A percentile compares a stretch with the other conserved stretches of the same genome.
These are phyloP conservation scores for Myriangium duriaei DNA, from an alignment of 2,329 filamentous ascomycete genomes.

Conservation along the genomic window DNA sequence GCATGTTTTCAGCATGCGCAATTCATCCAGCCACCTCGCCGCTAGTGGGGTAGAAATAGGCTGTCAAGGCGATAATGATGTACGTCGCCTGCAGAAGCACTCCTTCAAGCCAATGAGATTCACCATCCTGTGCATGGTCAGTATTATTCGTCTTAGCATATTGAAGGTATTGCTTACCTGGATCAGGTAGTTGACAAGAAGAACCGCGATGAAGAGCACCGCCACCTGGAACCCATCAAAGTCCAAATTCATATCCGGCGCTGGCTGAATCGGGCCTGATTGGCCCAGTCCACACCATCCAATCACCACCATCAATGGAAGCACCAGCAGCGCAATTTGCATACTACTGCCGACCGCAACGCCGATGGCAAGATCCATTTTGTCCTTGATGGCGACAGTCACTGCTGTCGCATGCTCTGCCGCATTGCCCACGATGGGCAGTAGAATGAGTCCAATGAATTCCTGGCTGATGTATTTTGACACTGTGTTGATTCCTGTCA, in stretches of 20 bases:
- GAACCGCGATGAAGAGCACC: constrained; percentile 43
- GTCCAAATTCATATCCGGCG: constrained; percentile 54
- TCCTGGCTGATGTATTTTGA: constrained; percentile 42
- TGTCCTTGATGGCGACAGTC: constrained; percentile 50
- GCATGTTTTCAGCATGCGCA: not conserved
- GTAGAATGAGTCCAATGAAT: constrained; percentile 51
- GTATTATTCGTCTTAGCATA: not conserved
- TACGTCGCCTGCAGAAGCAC: constrained; percentile 48
- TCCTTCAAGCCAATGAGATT: constrained; percentile 45
- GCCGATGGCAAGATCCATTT: constrained; percentile 56
- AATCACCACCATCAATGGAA: constrained; percentile 48
- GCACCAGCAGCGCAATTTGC: constrained; percentile 51
- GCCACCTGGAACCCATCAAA: constrained; percentile 83
- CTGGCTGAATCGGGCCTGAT: no score
- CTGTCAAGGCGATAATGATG: constrained; percentile 48
- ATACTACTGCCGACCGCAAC: constrained; percentile 54
- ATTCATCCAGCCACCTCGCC: constrained; percentile 7
- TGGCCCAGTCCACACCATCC: constrained; percentile 44
- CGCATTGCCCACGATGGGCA: constrained; percentile 53
- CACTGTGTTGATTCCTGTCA: constrained; percentile 45
- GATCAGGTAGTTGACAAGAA: constrained; percentile 51
- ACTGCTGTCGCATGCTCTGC: constrained; percentile 50
- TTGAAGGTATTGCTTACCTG: constrained; percentile 35
- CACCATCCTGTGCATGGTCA: constrained; percentile 22
- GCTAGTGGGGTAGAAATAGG: constrained; percentile 36